Percentiles rank a stretch among this genome's conserved stretches.
These are phyloP conservation scores for Adansonia grandidieri DNA, from an alignment of 441 rosid genomes.

Conservation along the genomic window DNA sequence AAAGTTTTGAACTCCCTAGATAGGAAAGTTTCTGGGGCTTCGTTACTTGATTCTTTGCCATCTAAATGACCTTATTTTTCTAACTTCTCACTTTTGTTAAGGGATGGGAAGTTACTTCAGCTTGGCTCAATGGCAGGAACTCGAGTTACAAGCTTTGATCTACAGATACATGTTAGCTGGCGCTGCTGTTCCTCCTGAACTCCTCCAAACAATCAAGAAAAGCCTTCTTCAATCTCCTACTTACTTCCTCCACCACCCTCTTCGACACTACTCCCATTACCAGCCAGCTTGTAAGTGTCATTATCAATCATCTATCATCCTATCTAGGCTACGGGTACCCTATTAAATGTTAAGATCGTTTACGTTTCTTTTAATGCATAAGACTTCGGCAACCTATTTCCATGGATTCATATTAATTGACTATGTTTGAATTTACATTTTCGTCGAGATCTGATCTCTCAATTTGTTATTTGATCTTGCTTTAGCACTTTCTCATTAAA, in stretches of 20 bases:
- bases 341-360: neutral
- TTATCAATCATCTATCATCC: too few species aligned
- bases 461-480: neutral
- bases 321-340: too few species aligned
- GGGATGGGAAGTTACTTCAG: constrained; percentile 82
- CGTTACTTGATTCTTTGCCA: too few species aligned
- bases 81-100: neutral
- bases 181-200: constrained; percentile 76
- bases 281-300: too few species aligned
- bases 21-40: too few species aligned
- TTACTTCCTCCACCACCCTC: constrained; percentile 59
- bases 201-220: constrained; percentile 80
- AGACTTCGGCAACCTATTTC: too few species aligned
- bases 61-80: neutral
- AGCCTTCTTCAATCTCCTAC: constrained; percentile 62
- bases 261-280: constrained; percentile 45
- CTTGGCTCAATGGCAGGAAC: constrained; percentile 87
- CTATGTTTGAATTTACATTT: neutral
- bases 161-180: constrained; percentile 87
- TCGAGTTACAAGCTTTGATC: constrained; percentile 93
- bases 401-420: neutral
- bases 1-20: too few species aligned
- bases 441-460: neutral
- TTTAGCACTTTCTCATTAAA: neutral
- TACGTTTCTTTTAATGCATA: neutral